A percentile compares a stretch with the other conserved stretches of the same genome.
phyloP scores from a whole-genome alignment of 1,284 basidiomycete genomes.

The Sparassis latifolia region DNA sequence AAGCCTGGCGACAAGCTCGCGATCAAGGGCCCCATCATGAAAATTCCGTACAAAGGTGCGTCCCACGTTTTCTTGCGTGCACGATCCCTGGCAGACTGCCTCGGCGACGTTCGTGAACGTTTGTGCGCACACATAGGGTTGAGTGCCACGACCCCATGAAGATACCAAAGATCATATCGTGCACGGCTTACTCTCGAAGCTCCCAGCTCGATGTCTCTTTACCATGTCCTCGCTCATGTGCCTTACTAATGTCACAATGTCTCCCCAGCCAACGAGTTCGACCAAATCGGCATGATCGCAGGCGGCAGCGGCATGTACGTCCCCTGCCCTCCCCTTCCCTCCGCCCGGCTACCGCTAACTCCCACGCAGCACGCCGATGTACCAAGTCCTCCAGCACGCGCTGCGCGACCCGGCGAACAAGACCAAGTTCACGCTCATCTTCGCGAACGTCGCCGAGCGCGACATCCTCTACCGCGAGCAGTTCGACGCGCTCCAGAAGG shows the following conservation, averaged over 20 bases:
- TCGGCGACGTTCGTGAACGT: no score
- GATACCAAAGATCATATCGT: no score
- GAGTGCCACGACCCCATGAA: no score
- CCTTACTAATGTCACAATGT: background rate
- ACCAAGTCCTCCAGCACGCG: conserved; percentile 72
- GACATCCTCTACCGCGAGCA: conserved; percentile 88
- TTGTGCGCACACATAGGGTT: no score
- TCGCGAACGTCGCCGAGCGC: conserved; percentile 84
- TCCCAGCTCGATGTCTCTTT: no score
- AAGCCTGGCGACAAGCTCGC: conserved; percentile 79
- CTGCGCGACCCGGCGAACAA: conserved; percentile 74
- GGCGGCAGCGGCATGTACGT: conserved; percentile 83
- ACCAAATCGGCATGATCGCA: conserved; percentile 83
- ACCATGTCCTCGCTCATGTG: background rate
- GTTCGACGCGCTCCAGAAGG: conserved; percentile 69
- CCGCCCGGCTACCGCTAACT: background rate
- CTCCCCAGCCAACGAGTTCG: conserved; percentile 69
- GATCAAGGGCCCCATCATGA: conserved; percentile 87
- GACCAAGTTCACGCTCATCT: conserved; percentile 92
- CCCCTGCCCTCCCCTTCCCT: background rate
- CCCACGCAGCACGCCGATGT: conserved; percentile 57
- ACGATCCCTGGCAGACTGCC: no score
- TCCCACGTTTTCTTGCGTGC: conserved; percentile 1
- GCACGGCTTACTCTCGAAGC: no score
- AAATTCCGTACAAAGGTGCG: conserved; percentile 75